Conservation (phyloP, 1,284 basidiomycete species). For the Rhizopogon parksii region DNA sequence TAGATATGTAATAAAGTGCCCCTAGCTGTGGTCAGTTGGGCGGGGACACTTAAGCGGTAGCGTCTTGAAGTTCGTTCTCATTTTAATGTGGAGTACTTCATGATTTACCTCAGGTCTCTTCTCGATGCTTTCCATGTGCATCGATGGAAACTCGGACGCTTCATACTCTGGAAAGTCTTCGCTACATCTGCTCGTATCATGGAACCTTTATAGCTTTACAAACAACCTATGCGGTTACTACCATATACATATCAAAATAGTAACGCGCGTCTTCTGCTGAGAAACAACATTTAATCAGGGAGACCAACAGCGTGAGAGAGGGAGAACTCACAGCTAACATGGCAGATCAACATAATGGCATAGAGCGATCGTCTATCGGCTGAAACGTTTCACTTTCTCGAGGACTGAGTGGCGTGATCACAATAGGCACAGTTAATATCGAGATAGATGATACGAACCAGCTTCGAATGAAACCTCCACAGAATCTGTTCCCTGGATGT, state of each 20-base stretch:
- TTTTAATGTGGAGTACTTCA: neutral
- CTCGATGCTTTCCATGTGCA: neutral
- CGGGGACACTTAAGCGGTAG: too few species aligned
- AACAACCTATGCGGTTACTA: neutral
- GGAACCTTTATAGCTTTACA: neutral
- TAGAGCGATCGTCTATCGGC: neutral
- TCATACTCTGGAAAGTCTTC: neutral
- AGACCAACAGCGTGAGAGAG: neutral
- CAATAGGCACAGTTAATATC: neutral
- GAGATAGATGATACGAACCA: slow-evolving; percentile 47
- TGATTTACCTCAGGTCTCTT: neutral
- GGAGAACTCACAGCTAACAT: neutral
- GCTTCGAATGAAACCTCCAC: slow-evolving; percentile 73
- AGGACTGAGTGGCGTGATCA: neutral
- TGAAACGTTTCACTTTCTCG: neutral
- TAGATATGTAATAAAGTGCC: too few species aligned
- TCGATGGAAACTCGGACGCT: neutral
- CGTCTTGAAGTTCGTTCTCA: too few species aligned
- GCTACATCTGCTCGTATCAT: neutral
- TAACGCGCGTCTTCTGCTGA: neutral
- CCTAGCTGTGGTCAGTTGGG: too few species aligned
- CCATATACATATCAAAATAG: neutral
- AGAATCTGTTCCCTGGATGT: slow-evolving; percentile 86
- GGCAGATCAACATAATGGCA: neutral
- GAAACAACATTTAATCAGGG: too few species aligned